Conservation (phyloP, 495 filamentous ascomycete species). For the Hypoxylon trugodes region DNA sequence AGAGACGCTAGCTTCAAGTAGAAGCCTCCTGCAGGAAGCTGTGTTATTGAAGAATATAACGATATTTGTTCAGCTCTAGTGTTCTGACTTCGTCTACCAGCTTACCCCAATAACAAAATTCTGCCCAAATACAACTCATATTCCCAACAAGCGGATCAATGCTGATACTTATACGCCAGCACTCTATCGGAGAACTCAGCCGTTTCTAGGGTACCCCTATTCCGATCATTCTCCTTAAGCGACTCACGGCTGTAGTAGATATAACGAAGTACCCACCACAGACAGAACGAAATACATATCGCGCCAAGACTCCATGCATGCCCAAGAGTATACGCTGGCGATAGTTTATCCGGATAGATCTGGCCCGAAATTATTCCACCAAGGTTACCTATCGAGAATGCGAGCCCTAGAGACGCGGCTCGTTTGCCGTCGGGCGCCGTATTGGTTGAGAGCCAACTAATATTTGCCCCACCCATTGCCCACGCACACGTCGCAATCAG, state of each 20-base stretch:
- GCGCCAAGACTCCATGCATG: conserved; percentile 46
- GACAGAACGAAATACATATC: conserved; percentile 33
- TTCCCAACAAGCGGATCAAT: conserved; percentile 6
- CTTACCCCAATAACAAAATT: too few species aligned
- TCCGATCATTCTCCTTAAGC: conserved; percentile 24
- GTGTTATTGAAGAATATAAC: too few species aligned
- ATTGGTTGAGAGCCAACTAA: conserved; percentile 67
- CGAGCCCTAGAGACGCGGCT: conserved; percentile 52
- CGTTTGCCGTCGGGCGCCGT: conserved; percentile 54
- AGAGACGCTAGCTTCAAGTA: conserved; percentile 35
- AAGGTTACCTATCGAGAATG: conserved; percentile 50
- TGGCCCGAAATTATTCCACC: conserved; percentile 51
- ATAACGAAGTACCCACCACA: conserved; percentile 40
- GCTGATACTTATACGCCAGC: conserved; percentile 41
- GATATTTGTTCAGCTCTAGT: too few species aligned
- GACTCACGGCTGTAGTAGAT: conserved; percentile 39
- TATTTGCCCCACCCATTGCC: conserved; percentile 54
- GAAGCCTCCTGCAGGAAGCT: too few species aligned
- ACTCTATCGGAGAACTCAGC: conserved; percentile 36
- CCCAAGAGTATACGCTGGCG: conserved; percentile 42
- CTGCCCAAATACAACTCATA: neutral
- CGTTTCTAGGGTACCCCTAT: conserved; percentile 2
- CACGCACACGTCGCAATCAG: conserved; percentile 64
- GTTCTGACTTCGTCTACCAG: too few species aligned
- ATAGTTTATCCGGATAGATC: conserved; percentile 43